Base-by-base conservation (phyloP, 202 grass and related monocot genomes). In the Hordeum pubiflorum region DNA sequence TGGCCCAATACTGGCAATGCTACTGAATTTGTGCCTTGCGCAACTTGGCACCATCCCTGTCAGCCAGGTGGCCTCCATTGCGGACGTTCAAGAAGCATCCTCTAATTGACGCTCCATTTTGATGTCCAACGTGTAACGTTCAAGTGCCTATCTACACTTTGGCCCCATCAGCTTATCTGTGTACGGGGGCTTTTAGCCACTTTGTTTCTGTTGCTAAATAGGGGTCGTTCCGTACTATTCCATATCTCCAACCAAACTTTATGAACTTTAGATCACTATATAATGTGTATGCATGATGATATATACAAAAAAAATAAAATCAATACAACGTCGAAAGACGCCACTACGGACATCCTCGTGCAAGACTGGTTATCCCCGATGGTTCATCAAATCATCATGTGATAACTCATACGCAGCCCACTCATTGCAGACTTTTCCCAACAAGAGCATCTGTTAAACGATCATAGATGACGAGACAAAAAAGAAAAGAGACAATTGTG, bases 21-120 rank as follows among this genome's bases (percentile, higher is more conserved):
- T 46, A 38, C 52, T 76, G 84, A 83, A 89, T 76, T 23, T 80
- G 75, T 79, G 82, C 87, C n/a, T 43, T 20, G 9, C 18, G 50
- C 80, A 43, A 34, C 79, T 70, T 57, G 41, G 33, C 22, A 57
- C 12, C 52, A 23, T 46, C 40, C 41, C 78, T 20, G 86, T 83
- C 83, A 76, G 55, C 69, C 75, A 86, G 41, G 69, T 80, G 69
- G 24, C 59, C 59, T 23, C 80, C 79, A 48, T 74, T 82, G 79
- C 48, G 34, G 22, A 70, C 78, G 70, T 54, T 80, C 76, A 71
- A 33, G 6, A 80, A 65, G 58, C 83, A 86, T 83, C 76, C 67
- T 63, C 63, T 66, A 29, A 50, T 44, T 50, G 14, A 24, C 24
- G 10, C 55, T 50, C 31, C 22, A 69, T 66, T 15, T 74, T 56